Percentiles rank a stretch among this genome's conserved stretches.
These are phyloP conservation scores for Pichia membranifaciens DNA, from an alignment of 805 yeast species.

Conservation along the genomic window DNA sequence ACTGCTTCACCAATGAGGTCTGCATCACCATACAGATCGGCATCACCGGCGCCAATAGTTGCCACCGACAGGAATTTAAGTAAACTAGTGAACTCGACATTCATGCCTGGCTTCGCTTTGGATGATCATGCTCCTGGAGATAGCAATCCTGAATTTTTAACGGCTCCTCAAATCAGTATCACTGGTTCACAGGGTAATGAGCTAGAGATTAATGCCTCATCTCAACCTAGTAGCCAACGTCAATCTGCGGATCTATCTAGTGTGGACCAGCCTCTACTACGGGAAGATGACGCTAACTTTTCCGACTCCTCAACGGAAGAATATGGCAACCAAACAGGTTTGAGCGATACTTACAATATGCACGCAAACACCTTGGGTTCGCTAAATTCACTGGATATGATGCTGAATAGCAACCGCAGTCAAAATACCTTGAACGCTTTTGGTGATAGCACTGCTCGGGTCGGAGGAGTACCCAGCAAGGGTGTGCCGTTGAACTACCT, in stretches of 20 bases:
- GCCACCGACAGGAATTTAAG: constrained; percentile 7
- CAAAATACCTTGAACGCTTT: neutral
- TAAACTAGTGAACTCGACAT: constrained; percentile 19
- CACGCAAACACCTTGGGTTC: constrained; percentile 4
- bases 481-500: constrained; percentile 4
- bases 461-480: neutral
- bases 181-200: neutral
- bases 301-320: constrained; percentile 1
- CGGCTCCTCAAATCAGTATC: neutral
- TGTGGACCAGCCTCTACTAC: neutral
- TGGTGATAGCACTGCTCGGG: neutral
- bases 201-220: neutral
- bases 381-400: constrained; percentile 3
- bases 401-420: constrained; percentile 2
- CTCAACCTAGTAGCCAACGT: neutral
- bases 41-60: constrained; percentile 12
- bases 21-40: constrained; percentile 18
- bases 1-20: constrained; percentile 13
- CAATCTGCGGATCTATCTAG: neutral
- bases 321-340: neutral
- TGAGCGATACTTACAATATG: neutral
- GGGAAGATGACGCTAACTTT: neutral
- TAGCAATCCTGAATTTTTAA: neutral
- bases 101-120: constrained; percentile 20
- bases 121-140: neutral